Evolutionary conservation across 805 yeast genomes (phyloP).

Genomic region (Candida namnaoensis): DNA sequence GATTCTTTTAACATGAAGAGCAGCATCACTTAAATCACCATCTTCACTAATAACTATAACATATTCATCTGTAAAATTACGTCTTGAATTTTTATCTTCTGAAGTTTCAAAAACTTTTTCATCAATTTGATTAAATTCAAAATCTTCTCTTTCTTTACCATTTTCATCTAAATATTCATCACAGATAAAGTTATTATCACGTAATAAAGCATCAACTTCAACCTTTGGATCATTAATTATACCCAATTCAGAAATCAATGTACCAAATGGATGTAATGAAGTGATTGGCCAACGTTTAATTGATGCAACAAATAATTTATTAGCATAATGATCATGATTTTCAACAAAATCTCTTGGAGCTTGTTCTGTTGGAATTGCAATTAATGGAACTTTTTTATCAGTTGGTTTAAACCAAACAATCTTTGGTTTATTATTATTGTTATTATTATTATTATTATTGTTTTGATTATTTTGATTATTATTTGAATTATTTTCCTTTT

Average conservation of each 20-base stretch:
- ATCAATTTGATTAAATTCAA: conserved; percentile 23
- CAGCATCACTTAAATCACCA: conserved; percentile 60
- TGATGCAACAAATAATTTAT: conserved; percentile 84
- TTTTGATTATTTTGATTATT: conserved; percentile 1
- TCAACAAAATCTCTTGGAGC: conserved; percentile 95
- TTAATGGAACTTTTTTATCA: conserved; percentile 93
- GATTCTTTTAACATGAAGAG: conserved; percentile 66
- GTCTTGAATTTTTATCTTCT: conserved; percentile 32
- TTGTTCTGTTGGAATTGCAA: conserved; percentile 97
- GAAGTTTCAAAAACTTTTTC: conserved; percentile 9
- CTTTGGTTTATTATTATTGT: conserved; percentile 57
- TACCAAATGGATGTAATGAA: conserved; percentile 96
- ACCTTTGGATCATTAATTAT: conserved; percentile 66
- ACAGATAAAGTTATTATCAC: conserved; percentile 78
- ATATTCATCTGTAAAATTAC: conserved; percentile 49
- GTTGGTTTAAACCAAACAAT: conserved; percentile 99
- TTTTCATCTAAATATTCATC: conserved; percentile 61
- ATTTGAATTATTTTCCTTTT: conserved; percentile 49
- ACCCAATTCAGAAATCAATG: conserved; percentile 82
- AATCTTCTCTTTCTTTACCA: conserved; percentile 17
- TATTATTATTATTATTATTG: conserved; percentile 12
- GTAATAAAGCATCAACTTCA: conserved; percentile 79
- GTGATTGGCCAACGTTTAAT: conserved; percentile 99
- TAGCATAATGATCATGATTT: conserved; percentile 74
- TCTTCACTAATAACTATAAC: conserved; percentile 56